Base-by-base conservation (phyloP, 257 asterid genomes). In the Eustoma russellianum region DNA sequence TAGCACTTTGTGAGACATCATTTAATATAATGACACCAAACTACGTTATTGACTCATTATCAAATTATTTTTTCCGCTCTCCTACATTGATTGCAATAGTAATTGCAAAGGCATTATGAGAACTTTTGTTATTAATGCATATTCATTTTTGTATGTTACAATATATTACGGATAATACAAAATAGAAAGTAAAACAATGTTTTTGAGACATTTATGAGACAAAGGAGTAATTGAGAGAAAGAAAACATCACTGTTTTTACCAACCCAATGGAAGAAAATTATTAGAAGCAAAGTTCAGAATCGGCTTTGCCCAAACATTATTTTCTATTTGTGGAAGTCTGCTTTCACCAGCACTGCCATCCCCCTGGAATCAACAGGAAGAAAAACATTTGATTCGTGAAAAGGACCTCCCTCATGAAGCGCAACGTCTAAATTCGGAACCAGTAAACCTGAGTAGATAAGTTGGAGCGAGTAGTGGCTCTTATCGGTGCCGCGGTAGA, bases 221-320 rank as follows among this genome's bases (percentile, higher is more conserved):
- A 13, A 0, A 46, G 12, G 38, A 56, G 17, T 46, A 45, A 41
- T 41, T 33, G 46, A 16, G n/a, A 35, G 24, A n/a, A 52, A 17
- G 34, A 4, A 33, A 6, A 52, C 50, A 17, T 16, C 15, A 38
- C 0, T 11, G 43, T 9, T 10, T 46, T 43, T 28, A 41, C 78
- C 62, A 61, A 85, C 97, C 91, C 63, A 90, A 52, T 7, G 98
- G 96, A 44, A 90, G 81, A 60, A 86, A 86, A 66, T 90, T 90
- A 65, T 76, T 61, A 5, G 85, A 65, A 33, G 70, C 86, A 60
- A 83, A 78, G 55, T 70, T 74, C 64, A 68, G 28, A 30, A 83
- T 59, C 51, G 79, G 72, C 45, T 71, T 62, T 34, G 68, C 59
- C 94, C 79, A 76, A 72, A 65, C 66, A 17, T 43, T 49, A 55